Conservation (phyloP, 75 land plant genomes). For the Isoetes taiwanensis region DNA sequence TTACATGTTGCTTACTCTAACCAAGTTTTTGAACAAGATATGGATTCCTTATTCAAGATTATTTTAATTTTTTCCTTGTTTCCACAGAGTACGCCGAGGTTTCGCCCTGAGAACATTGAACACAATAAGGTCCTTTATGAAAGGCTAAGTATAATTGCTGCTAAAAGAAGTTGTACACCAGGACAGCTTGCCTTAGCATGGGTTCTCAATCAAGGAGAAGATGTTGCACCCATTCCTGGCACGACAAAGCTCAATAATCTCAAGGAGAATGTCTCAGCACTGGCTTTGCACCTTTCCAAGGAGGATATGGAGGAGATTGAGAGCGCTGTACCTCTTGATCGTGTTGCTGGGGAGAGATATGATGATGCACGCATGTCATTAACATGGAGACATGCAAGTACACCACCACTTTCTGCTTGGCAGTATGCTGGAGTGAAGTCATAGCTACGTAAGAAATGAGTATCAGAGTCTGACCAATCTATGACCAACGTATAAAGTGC, state of each 20-base stretch:
- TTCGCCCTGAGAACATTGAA: conserved; percentile 38
- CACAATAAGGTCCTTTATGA: conserved; percentile 42
- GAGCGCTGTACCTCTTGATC: conserved; percentile 15
- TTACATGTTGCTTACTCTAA: too few species aligned
- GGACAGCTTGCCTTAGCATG: conserved; percentile 52
- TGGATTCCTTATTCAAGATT: too few species aligned
- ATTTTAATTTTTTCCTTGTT: neutral
- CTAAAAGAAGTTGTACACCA: conserved; percentile 29
- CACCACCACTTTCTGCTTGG: conserved; percentile 23
- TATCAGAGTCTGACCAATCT: too few species aligned
- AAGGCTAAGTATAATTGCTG: conserved; percentile 24
- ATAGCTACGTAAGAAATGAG: too few species aligned
- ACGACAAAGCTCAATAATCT: conserved; percentile 48
- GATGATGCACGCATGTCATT: neutral
- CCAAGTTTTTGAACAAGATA: too few species aligned
- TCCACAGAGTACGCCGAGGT: conserved; percentile 23
- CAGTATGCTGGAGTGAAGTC: too few species aligned
- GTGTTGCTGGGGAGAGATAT: conserved; percentile 35
- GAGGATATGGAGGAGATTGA: conserved; percentile 39
- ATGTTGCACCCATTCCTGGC: conserved; percentile 50
- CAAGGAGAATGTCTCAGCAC: conserved; percentile 31
- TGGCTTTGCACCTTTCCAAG: conserved; percentile 23
- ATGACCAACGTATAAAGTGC: too few species aligned
- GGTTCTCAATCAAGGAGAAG: conserved; percentile 45
- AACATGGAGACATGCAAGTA: conserved; percentile 28